These are phyloP conservation scores for Lepidium africanum DNA, from an alignment of 345 rosid genomes.

Conservation along the genomic window DNA sequence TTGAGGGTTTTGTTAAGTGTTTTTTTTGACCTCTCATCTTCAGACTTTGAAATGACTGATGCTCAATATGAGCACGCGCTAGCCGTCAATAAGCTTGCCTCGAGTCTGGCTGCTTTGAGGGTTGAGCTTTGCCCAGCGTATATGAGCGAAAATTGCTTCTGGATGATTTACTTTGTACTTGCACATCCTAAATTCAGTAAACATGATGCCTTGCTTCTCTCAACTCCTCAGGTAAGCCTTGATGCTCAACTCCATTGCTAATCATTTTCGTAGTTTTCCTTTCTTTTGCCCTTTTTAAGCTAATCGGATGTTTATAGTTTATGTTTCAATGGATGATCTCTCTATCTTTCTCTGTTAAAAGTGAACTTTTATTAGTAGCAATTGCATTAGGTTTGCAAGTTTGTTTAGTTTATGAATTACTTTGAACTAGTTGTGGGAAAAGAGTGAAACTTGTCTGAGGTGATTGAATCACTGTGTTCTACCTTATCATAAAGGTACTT, in stretches of 20 bases:
- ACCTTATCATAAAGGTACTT: conserved; percentile 36
- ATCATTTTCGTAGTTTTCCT: not conserved
- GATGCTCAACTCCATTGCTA: not conserved
- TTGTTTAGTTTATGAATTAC: not conserved
- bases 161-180: conserved; percentile 98
- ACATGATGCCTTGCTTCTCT: conserved; percentile 66
- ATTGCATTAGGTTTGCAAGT: not conserved
- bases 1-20: not conserved
- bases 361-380: not conserved
- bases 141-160: conserved; percentile 85
- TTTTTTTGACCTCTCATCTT: not conserved
- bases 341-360: not conserved
- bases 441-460: not conserved
- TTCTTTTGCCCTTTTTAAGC: not conserved
- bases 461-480: not conserved
- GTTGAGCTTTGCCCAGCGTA: conserved; percentile 86
- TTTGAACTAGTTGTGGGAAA: not conserved
- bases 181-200: conserved; percentile 80
- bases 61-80: conserved; percentile 73
- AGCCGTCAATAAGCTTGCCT: conserved; percentile 64
- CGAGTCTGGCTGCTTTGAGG: conserved; percentile 71
- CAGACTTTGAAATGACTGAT: conserved; percentile 83
- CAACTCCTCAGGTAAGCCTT: conserved; percentile 69
- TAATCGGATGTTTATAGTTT: not conserved
- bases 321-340: not conserved